phyloP scores from a whole-genome alignment of 2,329 filamentous ascomycete genomes.

The Nigrospora oryzae region DNA sequence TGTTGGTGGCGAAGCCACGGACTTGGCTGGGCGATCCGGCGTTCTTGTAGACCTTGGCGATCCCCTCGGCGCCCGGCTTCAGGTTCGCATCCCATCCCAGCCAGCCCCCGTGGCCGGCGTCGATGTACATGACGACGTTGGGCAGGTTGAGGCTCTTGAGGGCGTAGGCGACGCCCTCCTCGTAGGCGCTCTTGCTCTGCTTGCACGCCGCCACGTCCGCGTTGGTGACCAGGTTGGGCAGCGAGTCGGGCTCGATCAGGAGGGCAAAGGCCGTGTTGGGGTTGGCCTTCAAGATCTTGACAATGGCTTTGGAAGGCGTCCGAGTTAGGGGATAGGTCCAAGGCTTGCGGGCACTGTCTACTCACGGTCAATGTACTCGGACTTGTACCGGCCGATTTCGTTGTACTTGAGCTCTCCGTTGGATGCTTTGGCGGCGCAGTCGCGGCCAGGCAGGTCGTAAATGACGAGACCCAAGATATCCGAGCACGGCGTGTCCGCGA shows the following conservation, averaged over 20 bases:
- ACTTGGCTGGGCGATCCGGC: slow-evolving; percentile 38
- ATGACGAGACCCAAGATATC: slow-evolving; percentile 40
- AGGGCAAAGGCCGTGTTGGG: slow-evolving; percentile 36
- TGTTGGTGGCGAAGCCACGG: slow-evolving; percentile 45
- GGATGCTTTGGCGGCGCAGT: slow-evolving; percentile 51
- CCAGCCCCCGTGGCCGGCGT: slow-evolving; percentile 52
- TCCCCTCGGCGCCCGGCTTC: slow-evolving; percentile 38
- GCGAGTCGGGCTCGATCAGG: slow-evolving; percentile 47
- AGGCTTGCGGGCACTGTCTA: not conserved
- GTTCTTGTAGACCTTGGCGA: slow-evolving; percentile 40
- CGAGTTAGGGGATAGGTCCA: not conserved
- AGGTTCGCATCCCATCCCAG: slow-evolving; percentile 52
- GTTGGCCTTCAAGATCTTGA: slow-evolving; percentile 32
- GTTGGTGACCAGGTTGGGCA: slow-evolving; percentile 53
- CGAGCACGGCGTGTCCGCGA: slow-evolving; percentile 34
- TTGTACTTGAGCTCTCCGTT: slow-evolving; percentile 48
- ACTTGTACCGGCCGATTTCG: slow-evolving; percentile 44
- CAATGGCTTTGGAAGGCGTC: slow-evolving; percentile 22
- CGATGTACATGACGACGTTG: slow-evolving; percentile 51
- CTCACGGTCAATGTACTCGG: slow-evolving; percentile 40
- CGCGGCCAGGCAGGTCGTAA: slow-evolving; percentile 51
- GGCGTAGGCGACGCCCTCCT: slow-evolving; percentile 39
- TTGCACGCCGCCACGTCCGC: slow-evolving; percentile 39
- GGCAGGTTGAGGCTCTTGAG: slow-evolving; percentile 40
- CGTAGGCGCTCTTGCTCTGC: slow-evolving; percentile 38